Conservation (phyloP, 2,329 filamentous ascomycete genomes). For the Ophiostoma sp. region DNA sequence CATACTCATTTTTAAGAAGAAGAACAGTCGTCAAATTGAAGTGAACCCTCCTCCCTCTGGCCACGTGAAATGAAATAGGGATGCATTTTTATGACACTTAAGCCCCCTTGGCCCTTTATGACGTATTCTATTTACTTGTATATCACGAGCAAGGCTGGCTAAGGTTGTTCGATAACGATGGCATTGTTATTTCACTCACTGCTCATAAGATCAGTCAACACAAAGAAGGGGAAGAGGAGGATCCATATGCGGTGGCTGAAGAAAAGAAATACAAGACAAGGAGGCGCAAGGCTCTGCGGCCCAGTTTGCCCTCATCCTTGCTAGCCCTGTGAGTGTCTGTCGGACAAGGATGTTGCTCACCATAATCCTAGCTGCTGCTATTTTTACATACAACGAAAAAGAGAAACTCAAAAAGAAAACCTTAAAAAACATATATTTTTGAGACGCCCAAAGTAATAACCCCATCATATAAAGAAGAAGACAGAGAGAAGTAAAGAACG, state of each 20-base stretch:
- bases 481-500: not conserved
- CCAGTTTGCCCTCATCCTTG: not conserved
- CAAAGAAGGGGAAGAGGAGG: not conserved
- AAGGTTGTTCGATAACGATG: not conserved
- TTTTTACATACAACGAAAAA: not conserved
- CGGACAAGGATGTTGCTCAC: not conserved
- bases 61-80: constrained; percentile 11
- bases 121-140: not conserved
- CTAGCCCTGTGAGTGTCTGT: not conserved
- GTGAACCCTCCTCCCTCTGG: not conserved
- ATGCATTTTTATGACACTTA: not conserved
- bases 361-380: constrained; percentile 10
- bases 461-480: not conserved
- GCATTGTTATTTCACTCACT: not conserved
- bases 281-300: not conserved
- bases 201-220: not conserved
- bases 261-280: not conserved
- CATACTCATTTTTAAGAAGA: not conserved
- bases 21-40: not conserved
- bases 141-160: not conserved
- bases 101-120: not conserved
- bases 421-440: not conserved
- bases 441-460: not conserved
- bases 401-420: not conserved
- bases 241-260: not conserved